phyloP scores from a whole-genome alignment of 192 early-diverging fungal species.

The Geranomyces variabilis region DNA sequence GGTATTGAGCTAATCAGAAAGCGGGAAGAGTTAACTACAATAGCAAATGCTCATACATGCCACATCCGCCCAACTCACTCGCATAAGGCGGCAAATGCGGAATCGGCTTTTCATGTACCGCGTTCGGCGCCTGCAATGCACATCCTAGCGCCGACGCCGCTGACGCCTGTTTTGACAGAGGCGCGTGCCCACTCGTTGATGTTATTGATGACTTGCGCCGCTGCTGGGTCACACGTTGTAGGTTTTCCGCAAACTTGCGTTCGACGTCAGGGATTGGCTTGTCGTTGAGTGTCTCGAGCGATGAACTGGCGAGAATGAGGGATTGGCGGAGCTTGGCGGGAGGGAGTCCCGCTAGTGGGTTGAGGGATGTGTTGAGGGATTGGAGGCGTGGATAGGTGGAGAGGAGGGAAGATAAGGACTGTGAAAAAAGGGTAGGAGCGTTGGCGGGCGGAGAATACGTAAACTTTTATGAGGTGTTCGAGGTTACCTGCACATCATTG shows the following conservation, averaged over 20 bases:
- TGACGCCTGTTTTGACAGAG: background rate
- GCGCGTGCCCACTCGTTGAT: background rate
- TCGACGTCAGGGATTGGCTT: constrained; percentile 50
- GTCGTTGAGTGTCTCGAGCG: constrained; percentile 44
- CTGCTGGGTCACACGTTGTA: background rate
- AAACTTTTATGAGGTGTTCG: constrained; percentile 4
- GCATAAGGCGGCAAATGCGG: constrained; percentile 54
- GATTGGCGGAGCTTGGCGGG: constrained; percentile 48
- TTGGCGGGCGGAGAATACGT: constrained; percentile 5
- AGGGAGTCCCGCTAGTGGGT: constrained; percentile 26
- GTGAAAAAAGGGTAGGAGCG: background rate
- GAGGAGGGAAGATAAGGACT: constrained; percentile 41
- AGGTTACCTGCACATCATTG: constrained; percentile 38
- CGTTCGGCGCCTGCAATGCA: background rate
- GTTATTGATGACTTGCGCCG: background rate
- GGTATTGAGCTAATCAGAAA: constrained; percentile 40
- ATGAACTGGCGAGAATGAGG: constrained; percentile 38
- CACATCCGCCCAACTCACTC: constrained; percentile 30
- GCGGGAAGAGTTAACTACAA: too few relatives aligned
- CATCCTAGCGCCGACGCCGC: background rate
- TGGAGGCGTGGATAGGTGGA: constrained; percentile 17
- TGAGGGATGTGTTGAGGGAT: constrained; percentile 32
- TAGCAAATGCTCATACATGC: too few relatives aligned
- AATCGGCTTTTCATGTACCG: constrained; percentile 34
- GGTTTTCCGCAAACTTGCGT: constrained; percentile 30